These are phyloP conservation scores for Solanum clarkiae DNA, from an alignment of 257 asterid species.

Conservation along the genomic window DNA sequence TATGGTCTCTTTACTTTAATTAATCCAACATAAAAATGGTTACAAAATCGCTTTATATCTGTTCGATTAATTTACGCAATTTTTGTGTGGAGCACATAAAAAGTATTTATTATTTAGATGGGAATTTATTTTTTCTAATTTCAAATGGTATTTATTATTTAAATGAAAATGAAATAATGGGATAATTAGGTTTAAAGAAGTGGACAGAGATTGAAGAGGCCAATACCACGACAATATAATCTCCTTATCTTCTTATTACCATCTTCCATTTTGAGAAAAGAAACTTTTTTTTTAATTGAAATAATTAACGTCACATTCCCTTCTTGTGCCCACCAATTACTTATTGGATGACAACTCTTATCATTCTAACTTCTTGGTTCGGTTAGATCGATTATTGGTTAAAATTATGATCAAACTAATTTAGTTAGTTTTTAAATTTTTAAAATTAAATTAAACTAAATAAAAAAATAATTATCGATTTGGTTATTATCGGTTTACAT, in stretches of 20 bases:
- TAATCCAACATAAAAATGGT: not conserved
- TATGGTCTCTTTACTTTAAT: not conserved
- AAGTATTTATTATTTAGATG: not conserved
- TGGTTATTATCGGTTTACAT: too few species aligned
- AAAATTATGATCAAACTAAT: too few species aligned
- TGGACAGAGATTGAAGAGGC: conserved; percentile 21
- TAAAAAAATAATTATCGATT: too few species aligned
- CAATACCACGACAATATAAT: conserved; percentile 17
- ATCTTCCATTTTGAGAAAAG: not conserved
- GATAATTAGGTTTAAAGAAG: not conserved
- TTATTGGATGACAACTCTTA: not conserved
- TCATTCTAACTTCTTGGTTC: not conserved
- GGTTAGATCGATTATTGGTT: too few species aligned
- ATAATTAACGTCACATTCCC: not conserved
- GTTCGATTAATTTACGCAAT: not conserved
- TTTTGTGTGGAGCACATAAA: not conserved
- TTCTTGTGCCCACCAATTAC: not conserved
- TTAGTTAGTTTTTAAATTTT: too few species aligned
- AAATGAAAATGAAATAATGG: not conserved
- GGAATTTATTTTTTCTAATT: not conserved
- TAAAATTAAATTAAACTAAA: too few species aligned
- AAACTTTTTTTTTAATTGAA: not conserved
- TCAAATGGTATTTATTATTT: not conserved
- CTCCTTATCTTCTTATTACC: conserved; percentile 14
- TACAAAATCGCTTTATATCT: not conserved